phyloP scores from a whole-genome alignment of 768 basidiomycete species.

The Russula sp. region DNA sequence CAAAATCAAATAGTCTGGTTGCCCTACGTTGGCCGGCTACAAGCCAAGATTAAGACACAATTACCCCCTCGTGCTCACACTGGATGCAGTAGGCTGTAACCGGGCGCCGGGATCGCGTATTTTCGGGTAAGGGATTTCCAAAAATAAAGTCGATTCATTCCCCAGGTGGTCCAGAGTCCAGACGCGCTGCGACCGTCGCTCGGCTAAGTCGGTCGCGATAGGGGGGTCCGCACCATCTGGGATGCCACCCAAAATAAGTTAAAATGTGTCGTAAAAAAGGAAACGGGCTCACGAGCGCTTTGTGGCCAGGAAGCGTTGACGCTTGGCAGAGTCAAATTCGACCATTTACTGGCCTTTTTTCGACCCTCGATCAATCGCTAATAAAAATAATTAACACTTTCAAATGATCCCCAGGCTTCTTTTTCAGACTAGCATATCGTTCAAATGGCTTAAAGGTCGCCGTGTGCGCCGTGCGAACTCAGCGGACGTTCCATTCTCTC shows the following conservation, averaged over 20 bases:
- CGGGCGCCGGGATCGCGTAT: not conserved
- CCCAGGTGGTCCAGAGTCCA: not conserved
- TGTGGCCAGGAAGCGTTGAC: slow-evolving; percentile 4
- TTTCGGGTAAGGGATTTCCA: not conserved
- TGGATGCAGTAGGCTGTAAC: not conserved
- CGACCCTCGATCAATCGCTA: slow-evolving; percentile 23
- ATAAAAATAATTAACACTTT: slow-evolving; percentile 17
- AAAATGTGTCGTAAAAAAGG: slow-evolving; percentile 17
- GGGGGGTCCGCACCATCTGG: slow-evolving; percentile 1
- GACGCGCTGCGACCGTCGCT: not conserved
- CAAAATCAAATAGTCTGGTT: not conserved
- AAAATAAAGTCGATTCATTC: not conserved
- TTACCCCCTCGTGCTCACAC: not conserved
- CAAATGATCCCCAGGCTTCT: slow-evolving; percentile 20
- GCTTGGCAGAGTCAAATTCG: slow-evolving; percentile 14
- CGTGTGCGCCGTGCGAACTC: slow-evolving; percentile 20
- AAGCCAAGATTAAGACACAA: not conserved
- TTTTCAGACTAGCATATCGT: slow-evolving; percentile 20
- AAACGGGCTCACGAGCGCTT: slow-evolving; percentile 16
- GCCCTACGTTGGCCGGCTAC: not conserved
- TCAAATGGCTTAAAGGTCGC: slow-evolving; percentile 23
- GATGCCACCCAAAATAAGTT: slow-evolving; percentile 17
- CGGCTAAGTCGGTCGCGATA: slow-evolving; percentile 18
- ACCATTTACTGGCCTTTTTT: slow-evolving; percentile 11
- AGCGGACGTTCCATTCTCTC: slow-evolving; percentile 17